Conservation (phyloP, 1,284 basidiomycete genomes). For the Singerocomus inundabilis region DNA sequence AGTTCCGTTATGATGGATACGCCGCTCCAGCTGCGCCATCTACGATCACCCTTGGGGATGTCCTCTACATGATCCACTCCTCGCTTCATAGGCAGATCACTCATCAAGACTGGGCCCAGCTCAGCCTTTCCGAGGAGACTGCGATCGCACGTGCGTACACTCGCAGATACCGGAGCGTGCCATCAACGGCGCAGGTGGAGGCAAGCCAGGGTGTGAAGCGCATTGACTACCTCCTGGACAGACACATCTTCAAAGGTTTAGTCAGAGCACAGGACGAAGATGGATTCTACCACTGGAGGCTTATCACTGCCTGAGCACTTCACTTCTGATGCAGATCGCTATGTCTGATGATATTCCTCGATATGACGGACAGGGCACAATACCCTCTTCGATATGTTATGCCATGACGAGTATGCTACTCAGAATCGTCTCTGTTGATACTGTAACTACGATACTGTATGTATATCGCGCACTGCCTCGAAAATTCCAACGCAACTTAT, state of each 20-base stretch:
- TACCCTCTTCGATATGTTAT: background rate
- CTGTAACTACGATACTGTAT: background rate
- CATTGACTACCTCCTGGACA: conserved; percentile 57
- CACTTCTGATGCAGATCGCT: background rate
- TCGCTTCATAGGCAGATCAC: conserved; percentile 52
- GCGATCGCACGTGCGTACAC: conserved; percentile 55
- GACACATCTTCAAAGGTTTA: conserved; percentile 55
- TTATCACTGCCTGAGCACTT: conserved; percentile 30
- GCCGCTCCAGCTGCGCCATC: conserved; percentile 21
- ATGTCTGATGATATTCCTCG: background rate
- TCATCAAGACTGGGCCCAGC: conserved; percentile 53
- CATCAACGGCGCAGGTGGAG: conserved; percentile 41
- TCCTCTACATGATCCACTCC: conserved; percentile 53
- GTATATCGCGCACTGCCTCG: background rate
- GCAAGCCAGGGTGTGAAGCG: conserved; percentile 54
- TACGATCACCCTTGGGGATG: conserved; percentile 58
- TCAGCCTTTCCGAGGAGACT: conserved; percentile 41
- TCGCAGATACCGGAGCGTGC: conserved; percentile 45
- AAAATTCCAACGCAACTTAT: too few relatives aligned
- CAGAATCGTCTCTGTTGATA: background rate
- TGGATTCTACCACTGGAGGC: conserved; percentile 40
- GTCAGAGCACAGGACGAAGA: conserved; percentile 37
- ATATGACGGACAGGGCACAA: background rate
- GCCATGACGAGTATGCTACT: background rate
- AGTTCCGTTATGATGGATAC: conserved; percentile 35